These are phyloP conservation scores for Cairneyella variabilis DNA, from an alignment of 495 filamentous ascomycete genomes.

Conservation along the genomic window DNA sequence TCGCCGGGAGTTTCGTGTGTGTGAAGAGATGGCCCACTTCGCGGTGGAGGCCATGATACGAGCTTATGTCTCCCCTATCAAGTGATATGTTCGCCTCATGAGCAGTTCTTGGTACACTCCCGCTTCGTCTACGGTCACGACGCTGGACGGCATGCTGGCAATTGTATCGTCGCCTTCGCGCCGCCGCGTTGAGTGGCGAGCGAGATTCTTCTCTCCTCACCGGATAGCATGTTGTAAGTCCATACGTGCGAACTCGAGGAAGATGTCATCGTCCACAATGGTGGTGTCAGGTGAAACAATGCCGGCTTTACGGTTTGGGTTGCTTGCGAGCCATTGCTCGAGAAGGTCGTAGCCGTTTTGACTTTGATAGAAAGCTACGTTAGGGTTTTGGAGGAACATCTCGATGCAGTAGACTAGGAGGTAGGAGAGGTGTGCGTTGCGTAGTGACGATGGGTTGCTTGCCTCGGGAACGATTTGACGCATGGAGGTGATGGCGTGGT, in stretches of 20 bases:
- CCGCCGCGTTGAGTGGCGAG: neutral
- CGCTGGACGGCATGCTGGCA: conserved; percentile 2
- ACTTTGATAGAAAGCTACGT: conserved; percentile 4
- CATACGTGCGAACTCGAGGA: conserved; percentile 2
- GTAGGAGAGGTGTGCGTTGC: conserved; percentile 5
- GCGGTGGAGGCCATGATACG: neutral
- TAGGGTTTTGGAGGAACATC: conserved; percentile 5
- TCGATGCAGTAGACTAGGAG: conserved; percentile 9
- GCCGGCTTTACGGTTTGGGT: neutral
- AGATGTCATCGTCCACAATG: conserved; percentile 9
- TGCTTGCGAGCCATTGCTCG: neutral
- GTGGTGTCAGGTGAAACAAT: conserved; percentile 2
- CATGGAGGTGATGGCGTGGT: conserved; percentile 9
- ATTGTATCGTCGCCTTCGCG: conserved; percentile 3
- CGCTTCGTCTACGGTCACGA: conserved; percentile 2
- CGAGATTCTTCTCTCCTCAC: conserved; percentile 4
- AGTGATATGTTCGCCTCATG: neutral
- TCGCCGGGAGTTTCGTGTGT: conserved; percentile 1
- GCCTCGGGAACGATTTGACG: neutral
- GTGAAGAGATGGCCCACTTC: conserved; percentile 3
- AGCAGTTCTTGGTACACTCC: conserved; percentile 6
- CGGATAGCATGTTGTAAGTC: conserved; percentile 4
- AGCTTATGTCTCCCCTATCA: conserved; percentile 4
- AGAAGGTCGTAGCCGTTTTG: conserved; percentile 5
- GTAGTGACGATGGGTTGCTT: neutral